A percentile compares a stretch with the other conserved stretches of the same genome.
Conservation (phyloP, 768 basidiomycete species). For the Russula compacta region DNA sequence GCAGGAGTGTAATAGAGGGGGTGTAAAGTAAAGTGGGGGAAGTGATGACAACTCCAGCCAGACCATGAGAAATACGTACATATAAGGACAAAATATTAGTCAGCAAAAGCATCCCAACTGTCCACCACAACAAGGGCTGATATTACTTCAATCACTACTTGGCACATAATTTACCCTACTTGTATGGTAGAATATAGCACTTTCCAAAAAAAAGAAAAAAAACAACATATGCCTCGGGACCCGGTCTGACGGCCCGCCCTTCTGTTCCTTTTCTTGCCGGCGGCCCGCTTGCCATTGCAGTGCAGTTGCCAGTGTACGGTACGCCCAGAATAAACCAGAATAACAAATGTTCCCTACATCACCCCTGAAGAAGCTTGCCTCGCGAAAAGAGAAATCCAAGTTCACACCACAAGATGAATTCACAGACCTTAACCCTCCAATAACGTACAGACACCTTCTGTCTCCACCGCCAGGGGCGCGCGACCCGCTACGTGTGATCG, state of each 20-base stretch:
- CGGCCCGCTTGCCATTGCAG: neutral
- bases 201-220: no score
- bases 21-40: no score
- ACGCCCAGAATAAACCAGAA: no score
- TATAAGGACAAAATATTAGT: no score
- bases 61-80: no score
- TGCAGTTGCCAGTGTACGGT: neutral
- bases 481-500: conserved; percentile 77
- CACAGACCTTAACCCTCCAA: conserved; percentile 51
- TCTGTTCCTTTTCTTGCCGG: neutral
- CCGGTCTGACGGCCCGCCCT: neutral
- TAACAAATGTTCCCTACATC: conserved; percentile 8
- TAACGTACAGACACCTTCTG: conserved; percentile 75
- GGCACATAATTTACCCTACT: no score
- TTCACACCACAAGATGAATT: conserved; percentile 30
- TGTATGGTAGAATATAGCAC: no score
- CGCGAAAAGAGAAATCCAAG: conserved; percentile 7
- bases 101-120: no score
- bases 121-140: no score
- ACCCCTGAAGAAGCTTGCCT: conserved; percentile 6
- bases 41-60: no score
- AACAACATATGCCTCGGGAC: neutral
- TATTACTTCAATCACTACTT: no score
- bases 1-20: no score
- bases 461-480: conserved; percentile 57